Base-by-base conservation (phyloP, 768 basidiomycete species). In the Sistotremastrum niveocremeum region DNA sequence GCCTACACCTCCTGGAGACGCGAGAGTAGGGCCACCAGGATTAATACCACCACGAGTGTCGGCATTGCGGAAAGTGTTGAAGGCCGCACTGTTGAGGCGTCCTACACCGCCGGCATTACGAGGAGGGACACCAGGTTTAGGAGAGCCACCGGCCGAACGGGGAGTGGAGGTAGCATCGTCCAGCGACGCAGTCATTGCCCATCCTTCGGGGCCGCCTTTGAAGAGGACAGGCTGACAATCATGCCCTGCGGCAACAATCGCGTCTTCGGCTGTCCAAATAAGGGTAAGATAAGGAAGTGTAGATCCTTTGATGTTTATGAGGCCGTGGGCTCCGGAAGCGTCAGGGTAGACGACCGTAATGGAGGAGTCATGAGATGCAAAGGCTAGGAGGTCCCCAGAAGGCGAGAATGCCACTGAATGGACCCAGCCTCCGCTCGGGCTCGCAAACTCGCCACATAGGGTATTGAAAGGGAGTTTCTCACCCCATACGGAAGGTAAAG, bases 391-490 rank as follows among this genome's bases (percentile, higher is more conserved):
- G 54, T 98, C 85, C n/a, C 95, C 95, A 6, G 86, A 87, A 4
- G 94, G 95, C 28, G 94, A 98, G 68, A 99, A 99, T 1, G 81
- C 85, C 41, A 98, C 87, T 12, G 84, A 70, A 54, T 98, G 95
- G 1, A 99, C 91, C 95, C 95, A 99, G 7, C 95, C 95, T 37
- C 95, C 95, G 37, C 81, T 75, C 0, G 88, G 81, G 55, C 83
- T 88, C 35, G 71, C 60, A 60, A 85, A 99, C 61, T 98, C 95
- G 40, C 91, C 95, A 52, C 93, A 98, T 49, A 99, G 71, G 2
- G 95, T 97, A 60, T 93, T 94, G 72, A 98, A 98, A 0, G 95
- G 95, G 0, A 99, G 71, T 55, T 91, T 91, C 48, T 91, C 89
- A n/a, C 95, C 95, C 95, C 95, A 99, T 1, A 91, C 80, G 28